Conservation (phyloP, 2,329 filamentous ascomycete species). For the Massarina eburnea region DNA sequence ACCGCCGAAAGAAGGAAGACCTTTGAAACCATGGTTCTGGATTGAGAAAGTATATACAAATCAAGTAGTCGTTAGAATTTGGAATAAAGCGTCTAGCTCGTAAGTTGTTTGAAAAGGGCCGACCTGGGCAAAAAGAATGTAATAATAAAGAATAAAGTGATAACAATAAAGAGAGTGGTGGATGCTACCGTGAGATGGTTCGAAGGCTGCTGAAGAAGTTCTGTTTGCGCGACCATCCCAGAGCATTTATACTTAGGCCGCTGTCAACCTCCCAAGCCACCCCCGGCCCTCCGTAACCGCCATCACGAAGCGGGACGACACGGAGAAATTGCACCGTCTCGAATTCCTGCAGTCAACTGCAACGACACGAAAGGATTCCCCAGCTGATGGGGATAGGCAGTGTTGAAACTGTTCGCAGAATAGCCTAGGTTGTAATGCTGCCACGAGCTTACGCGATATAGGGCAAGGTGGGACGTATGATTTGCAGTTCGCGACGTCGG, state of each 20-base stretch:
- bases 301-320: conserved; percentile 16
- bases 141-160: conserved; percentile 20
- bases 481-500: conserved; percentile 36
- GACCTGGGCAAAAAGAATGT: conserved; percentile 36
- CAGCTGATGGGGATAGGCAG: conserved; percentile 13
- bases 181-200: conserved; percentile 25
- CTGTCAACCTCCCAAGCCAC: neutral
- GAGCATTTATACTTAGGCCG: conserved; percentile 31
- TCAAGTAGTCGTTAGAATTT: conserved; percentile 14
- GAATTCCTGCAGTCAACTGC: conserved; percentile 19
- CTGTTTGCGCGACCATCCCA: conserved; percentile 10
- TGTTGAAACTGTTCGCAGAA: conserved; percentile 14
- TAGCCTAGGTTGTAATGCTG: conserved; percentile 24
- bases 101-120: conserved; percentile 25
- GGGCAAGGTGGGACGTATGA: conserved; percentile 37
- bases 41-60: conserved; percentile 14
- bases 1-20: conserved; percentile 30
- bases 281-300: conserved; percentile 12
- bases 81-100: conserved; percentile 40
- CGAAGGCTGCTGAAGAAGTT: conserved; percentile 28
- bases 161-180: conserved; percentile 23
- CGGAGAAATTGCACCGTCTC: conserved; percentile 32
- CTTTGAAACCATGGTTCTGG: conserved; percentile 37
- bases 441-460: conserved; percentile 34
- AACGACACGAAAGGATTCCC: conserved; percentile 9